A percentile compares a stretch with the other conserved stretches of the same genome.
Conservation (phyloP, 2,329 filamentous ascomycete genomes). For the Lachnellula willkommii region DNA sequence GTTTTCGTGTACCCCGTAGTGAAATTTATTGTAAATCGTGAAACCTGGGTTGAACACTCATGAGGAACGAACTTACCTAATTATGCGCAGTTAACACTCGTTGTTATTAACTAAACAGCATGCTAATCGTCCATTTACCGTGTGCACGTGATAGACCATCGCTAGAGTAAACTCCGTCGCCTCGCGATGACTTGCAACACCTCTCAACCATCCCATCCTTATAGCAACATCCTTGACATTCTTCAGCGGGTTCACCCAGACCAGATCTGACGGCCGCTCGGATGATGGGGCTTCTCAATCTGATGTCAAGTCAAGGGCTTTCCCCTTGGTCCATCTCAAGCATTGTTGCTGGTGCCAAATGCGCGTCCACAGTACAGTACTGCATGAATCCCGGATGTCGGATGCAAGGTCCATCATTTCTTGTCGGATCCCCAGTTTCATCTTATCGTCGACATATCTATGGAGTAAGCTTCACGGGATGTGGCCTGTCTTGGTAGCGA, state of each 20-base stretch:
- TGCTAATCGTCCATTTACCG: no score
- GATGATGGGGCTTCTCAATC: constrained; percentile 7
- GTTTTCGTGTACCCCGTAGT: neutral
- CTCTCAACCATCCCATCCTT: neutral
- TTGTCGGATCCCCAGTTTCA: neutral
- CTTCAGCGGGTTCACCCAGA: neutral
- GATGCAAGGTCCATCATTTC: no score
- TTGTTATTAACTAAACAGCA: neutral
- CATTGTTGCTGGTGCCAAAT: neutral
- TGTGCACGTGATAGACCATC: no score
- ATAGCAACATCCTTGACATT: neutral
- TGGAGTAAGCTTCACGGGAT: constrained; percentile 14
- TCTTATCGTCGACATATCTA: constrained; percentile 10
- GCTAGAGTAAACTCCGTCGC: neutral
- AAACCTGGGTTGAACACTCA: constrained; percentile 11
- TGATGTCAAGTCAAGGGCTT: constrained; percentile 1
- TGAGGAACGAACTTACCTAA: neutral
- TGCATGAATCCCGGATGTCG: constrained; percentile 21
- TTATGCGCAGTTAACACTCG: neutral
- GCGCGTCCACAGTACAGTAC: neutral
- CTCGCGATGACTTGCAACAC: neutral
- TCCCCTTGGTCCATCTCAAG: neutral
- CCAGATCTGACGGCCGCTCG: constrained; percentile 5
- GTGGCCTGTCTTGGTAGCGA: neutral
- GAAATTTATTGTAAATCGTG: neutral